Evolutionary conservation across 1,284 basidiomycete genomes (phyloP), one percentile per base, ranked within the genome.

Genomic region (Pulveroboletus ridleyi): DNA sequence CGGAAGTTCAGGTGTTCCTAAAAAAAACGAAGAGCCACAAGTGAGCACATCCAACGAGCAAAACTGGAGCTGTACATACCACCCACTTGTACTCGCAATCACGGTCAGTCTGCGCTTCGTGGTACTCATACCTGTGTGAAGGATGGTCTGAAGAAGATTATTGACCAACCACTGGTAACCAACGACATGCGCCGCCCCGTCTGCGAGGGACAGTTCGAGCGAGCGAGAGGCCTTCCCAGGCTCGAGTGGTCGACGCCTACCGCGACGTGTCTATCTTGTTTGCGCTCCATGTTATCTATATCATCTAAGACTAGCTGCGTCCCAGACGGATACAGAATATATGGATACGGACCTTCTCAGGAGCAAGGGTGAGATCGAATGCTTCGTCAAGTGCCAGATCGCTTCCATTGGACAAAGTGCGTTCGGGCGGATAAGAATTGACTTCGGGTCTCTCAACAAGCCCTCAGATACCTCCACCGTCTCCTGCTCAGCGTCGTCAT

Each of bases 271-370:
- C 25, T 5, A 54, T 25, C 3, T 59, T 52, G 8, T 58, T 23
- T 18, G 57, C 8, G 5, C 46, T 42, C 50, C 53, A 25, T 2
- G 13, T 44, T 9, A 13, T 50, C 69, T 70, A 29, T 10, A 35
- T 18, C 22, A 6, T 7, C 25, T 7, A 20, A 11, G 29, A 49
- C 70, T 33, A 68, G 66, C 17, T 23, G 39, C n/a, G 4, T 55
- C 53, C 17, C 9, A 18, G 10, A 47, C 11, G 13, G 17, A 49
- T 23, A 25, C 4, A 18, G 7, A 4, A 47, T 17, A 23, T 15
- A 18, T 50, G 17, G 6, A 15, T 33, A 60, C 66, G 33, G 20
- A 74, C 71, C 71, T n/a, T 69, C 6, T 23, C 41, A 25, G 63
- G 47, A 8, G 35, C 58, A 47, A 56, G 23, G 8, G 20, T 49